A percentile compares a stretch with the other conserved stretches of the same genome.
Conservation (phyloP, 306 rosid genomes). For the Medicago lupulina region DNA sequence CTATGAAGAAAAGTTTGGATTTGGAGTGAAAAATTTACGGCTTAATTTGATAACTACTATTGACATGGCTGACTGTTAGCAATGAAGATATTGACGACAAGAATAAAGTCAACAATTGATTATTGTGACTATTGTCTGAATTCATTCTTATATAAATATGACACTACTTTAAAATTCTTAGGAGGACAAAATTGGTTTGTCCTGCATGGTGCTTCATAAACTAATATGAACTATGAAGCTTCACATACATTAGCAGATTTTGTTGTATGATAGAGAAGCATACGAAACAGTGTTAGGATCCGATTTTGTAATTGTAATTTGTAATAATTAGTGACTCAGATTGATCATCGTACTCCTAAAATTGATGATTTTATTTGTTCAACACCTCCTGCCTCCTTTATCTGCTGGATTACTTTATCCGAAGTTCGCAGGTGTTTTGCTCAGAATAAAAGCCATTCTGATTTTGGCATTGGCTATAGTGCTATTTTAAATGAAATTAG, state of each 20-base stretch:
- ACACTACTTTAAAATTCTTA: conserved; percentile 48
- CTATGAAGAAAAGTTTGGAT: conserved; percentile 82
- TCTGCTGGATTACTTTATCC: conserved; percentile 9
- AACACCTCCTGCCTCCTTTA: neutral
- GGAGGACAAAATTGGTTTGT: conserved; percentile 62
- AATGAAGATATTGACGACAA: conserved; percentile 47
- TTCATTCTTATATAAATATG: conserved; percentile 43
- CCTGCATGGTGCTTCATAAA: conserved; percentile 48
- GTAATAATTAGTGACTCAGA: conserved; percentile 47
- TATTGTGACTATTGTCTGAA: conserved; percentile 48
- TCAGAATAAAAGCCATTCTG: neutral
- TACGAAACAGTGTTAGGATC: conserved; percentile 43
- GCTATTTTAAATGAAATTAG: neutral
- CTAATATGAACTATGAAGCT: conserved; percentile 44
- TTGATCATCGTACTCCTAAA: conserved; percentile 32
- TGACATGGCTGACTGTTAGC: conserved; percentile 58
- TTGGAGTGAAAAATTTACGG: conserved; percentile 59
- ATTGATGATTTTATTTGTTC: conserved; percentile 31
- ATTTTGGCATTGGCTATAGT: neutral
- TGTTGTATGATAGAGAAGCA: conserved; percentile 61
- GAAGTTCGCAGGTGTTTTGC: neutral
- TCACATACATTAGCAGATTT: conserved; percentile 46
- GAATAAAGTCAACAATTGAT: conserved; percentile 58
- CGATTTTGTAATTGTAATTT: conserved; percentile 50
- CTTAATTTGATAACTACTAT: conserved; percentile 35